Base-by-base conservation (phyloP, 208 protist species). In the Acanthamoeba healyi region DNA sequence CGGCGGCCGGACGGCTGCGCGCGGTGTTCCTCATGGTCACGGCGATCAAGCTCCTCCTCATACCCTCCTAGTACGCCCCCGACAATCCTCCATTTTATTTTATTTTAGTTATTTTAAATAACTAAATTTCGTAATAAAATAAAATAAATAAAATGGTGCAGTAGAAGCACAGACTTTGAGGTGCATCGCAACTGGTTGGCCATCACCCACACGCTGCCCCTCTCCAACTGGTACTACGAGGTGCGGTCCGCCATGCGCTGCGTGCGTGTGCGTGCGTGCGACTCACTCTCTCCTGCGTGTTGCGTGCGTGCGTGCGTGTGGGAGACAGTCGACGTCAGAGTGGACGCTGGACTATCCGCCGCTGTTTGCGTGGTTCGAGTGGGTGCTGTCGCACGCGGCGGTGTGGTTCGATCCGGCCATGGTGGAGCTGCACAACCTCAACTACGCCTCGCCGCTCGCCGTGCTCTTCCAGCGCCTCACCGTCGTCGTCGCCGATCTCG, bases 271-370 rank as follows among this genome's bases (percentile, higher is more conserved):
- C 17, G 61, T 34, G 61, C n/a, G n/a, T n/a, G n/a, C n/a, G n/a
- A n/a, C n/a, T n/a, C n/a, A n/a, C n/a, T n/a, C n/a, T n/a, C n/a
- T n/a, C n/a, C n/a, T n/a, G n/a, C n/a, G 22, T 26, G 22, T 2
- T 15, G 54, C 54, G 54, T 61, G 54, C 24, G 54, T 15, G 32
- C 14, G 32, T 70, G 61, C 61, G 32, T 70, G 61, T 34, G 61
- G 6, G 61, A 9, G 36, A 22, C 74, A 98, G 94, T 86, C 87
- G 15, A 98, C 96, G 3, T 98, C 96, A 24, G 54, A 97, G 77
- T 99, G 98, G 98, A 99, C 98, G 26, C 94, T 99, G 34, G 98
- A 99, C 88, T 99, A 99, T 87, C 98, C 98, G 36, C 98, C 98
- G 7, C 95, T 98, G 58, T 99, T 99, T 95, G 98, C 98, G 4